These are phyloP conservation scores for Ophiostoma ips DNA, from an alignment of 2,329 filamentous ascomycete species.

Conservation along the genomic window DNA sequence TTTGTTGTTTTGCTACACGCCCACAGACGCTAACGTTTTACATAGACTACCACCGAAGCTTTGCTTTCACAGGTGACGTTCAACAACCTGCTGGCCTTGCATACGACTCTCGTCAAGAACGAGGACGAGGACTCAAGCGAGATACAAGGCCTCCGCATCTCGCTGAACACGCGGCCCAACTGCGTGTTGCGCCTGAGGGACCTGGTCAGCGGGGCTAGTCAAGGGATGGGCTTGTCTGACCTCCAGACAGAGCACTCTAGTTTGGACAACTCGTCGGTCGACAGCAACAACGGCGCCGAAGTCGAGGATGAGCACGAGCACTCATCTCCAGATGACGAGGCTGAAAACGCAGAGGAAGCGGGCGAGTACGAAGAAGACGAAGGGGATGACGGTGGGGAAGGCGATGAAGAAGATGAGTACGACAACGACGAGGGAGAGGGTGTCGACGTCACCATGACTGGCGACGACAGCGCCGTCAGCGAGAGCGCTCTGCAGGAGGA, in stretches of 20 bases:
- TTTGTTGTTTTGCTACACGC: not conserved
- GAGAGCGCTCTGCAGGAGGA: slow-evolving; percentile 1
- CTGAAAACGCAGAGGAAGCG: slow-evolving; percentile 1
- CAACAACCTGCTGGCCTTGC: slow-evolving; percentile 14
- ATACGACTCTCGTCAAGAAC: slow-evolving; percentile 14
- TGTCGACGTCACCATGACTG: slow-evolving; percentile 4
- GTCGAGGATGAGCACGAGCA: slow-evolving; percentile 11
- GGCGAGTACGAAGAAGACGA: slow-evolving; percentile 5
- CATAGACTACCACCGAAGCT: slow-evolving; percentile 14
- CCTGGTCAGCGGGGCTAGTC: slow-evolving; percentile 13
- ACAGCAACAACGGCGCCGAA: slow-evolving; percentile 10
- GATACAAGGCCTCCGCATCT: slow-evolving; percentile 11
- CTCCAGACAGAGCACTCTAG: slow-evolving; percentile 3
- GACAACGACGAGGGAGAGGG: slow-evolving; percentile 2
- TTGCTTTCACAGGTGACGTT: slow-evolving; percentile 15
- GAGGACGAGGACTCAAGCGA: slow-evolving; percentile 10
- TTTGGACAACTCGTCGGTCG: slow-evolving; percentile 10
- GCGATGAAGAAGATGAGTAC: slow-evolving; percentile 4
- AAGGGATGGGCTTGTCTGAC: slow-evolving; percentile 12
- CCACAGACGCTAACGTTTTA: not conserved
- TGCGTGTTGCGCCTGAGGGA: slow-evolving; percentile 14
- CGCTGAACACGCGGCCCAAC: slow-evolving; percentile 13
- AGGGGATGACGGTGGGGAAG: slow-evolving; percentile 11
- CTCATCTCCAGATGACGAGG: not conserved
- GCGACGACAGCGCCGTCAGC: not conserved